phyloP scores from a whole-genome alignment of 2,329 filamentous ascomycete species.

The Pseudocercospora fijiensis region DNA sequence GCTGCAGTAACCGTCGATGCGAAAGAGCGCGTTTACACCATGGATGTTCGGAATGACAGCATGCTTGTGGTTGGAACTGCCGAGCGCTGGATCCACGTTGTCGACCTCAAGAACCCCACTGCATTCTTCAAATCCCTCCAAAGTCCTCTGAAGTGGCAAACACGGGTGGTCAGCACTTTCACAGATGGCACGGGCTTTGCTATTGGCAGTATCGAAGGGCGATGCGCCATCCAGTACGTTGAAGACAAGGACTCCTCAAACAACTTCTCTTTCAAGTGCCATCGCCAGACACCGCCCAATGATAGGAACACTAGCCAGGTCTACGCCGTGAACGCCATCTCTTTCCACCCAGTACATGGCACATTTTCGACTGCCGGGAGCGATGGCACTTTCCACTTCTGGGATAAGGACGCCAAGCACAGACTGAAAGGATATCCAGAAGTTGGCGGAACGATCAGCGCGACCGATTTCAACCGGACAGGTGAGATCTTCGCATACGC shows the following conservation, averaged over 20 bases:
- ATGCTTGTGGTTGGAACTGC: conserved; percentile 89
- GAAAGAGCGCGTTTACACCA: conserved; percentile 81
- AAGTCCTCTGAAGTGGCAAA: conserved; percentile 98
- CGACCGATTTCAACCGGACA: conserved; percentile 85
- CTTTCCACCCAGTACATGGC: conserved; percentile 92
- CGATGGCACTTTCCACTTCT: conserved; percentile 96
- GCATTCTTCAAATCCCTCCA: conserved; percentile 96
- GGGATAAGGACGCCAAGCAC: conserved; percentile 67
- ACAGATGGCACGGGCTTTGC: conserved; percentile 88
- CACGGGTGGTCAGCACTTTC: conserved; percentile 91
- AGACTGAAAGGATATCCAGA: conserved; percentile 63
- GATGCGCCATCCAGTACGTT: conserved; percentile 96
- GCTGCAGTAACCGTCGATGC: conserved; percentile 65
- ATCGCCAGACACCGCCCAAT: conserved; percentile 71
- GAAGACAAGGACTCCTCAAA: conserved; percentile 82
- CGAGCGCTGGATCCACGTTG: conserved; percentile 92
- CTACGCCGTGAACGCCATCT: conserved; percentile 94
- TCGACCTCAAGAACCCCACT: conserved; percentile 83
- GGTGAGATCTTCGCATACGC: conserved; percentile 66
- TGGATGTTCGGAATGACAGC: conserved; percentile 75
- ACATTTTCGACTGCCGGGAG: conserved; percentile 97
- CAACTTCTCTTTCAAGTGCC: conserved; percentile 99
- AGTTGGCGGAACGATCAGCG: conserved; percentile 73
- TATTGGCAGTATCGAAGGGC: conserved; percentile 92
- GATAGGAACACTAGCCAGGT: conserved; percentile 75